These are phyloP conservation scores for Rhodomyrtus psidioides DNA, from an alignment of 441 rosid genomes.

Conservation along the genomic window DNA sequence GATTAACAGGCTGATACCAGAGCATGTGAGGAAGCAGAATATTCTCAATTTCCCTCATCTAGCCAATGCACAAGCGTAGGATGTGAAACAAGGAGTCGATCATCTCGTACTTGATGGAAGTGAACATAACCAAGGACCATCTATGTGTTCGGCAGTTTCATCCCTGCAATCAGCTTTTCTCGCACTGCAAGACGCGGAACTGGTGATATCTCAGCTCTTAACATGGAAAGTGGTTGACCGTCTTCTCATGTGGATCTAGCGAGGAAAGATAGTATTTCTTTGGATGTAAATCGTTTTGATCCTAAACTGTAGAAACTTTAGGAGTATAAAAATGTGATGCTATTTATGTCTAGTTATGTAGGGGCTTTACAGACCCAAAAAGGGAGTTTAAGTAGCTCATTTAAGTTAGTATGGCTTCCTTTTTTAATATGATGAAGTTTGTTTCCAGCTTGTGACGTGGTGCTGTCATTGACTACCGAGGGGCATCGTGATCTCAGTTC, in stretches of 20 bases:
- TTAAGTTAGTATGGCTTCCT: not conserved
- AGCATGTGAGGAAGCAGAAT: constrained; percentile 5
- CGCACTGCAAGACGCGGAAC: not conserved
- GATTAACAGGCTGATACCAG: constrained; percentile 10
- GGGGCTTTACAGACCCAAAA: not conserved
- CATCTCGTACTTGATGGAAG: not conserved
- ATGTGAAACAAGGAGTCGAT: not conserved
- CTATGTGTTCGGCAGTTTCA: not conserved
- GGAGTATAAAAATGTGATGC: not conserved
- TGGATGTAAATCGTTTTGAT: not conserved
- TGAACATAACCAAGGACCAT: not conserved
- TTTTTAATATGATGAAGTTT: not conserved
- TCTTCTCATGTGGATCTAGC: not conserved
- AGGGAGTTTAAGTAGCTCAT: not conserved
- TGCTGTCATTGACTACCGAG: not conserved
- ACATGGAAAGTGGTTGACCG: not conserved
- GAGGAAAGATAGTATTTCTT: not conserved
- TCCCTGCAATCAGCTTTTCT: not conserved
- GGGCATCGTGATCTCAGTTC: not conserved
- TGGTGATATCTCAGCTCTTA: not conserved
- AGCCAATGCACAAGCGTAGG: not conserved
- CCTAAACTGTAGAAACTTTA: not conserved
- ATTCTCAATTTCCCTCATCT: not conserved
- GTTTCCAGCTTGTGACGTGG: not conserved
- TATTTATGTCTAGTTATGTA: not conserved